Evolutionary conservation across 169 alveolate genomes (phyloP), one percentile per base, ranked within the genome.

Genomic region (Eimeria necatrix): DNA sequence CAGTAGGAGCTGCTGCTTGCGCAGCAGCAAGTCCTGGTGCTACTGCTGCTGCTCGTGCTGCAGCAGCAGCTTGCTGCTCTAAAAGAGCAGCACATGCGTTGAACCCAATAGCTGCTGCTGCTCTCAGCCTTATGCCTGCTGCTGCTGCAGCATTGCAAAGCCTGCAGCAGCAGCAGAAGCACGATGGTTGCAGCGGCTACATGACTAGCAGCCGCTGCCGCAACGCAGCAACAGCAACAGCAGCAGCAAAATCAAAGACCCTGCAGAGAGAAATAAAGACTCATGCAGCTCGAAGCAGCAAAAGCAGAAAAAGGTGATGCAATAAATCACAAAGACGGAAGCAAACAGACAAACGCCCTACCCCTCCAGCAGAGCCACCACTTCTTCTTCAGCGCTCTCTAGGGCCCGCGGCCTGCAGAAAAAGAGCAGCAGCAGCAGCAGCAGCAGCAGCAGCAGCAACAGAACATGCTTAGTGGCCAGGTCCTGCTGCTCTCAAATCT

Each of bases 61-160:
- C 68, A 56, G 68, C 20, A 18, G 68, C 68, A 68, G 78, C 78
- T 14, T 76, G 87, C 64, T 49, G 87, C 64, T 76, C 87, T 22
- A 76, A 41, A 9, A 41, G 4, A 0, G 87, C 59, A 10, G 87
- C 87, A 26, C 87, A 76, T 20, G 64, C 26, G 24, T 76, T 76
- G 61, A 76, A 76, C 73, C 26, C 78, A n/a, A 9, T 8, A 68
- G 78, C 78, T n/a, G 78, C 46, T n/a, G 48, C 78, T 68, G 49
- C 78, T 68, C 51, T 4, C 0, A 22, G 78, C 18, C 46, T 20
- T 22, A 76, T 8, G 49, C 49, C 7, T 0, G 7, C 49, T 20
- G 46, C 78, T 68, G 78, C 78, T 68, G 78, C 78, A 76, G 87
- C 87, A 49, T 22, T n/a, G 59, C 59, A 76, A 24, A 76, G 59